phyloP scores from a whole-genome alignment of 2,329 filamentous ascomycete species.

The Beauveria australis region DNA sequence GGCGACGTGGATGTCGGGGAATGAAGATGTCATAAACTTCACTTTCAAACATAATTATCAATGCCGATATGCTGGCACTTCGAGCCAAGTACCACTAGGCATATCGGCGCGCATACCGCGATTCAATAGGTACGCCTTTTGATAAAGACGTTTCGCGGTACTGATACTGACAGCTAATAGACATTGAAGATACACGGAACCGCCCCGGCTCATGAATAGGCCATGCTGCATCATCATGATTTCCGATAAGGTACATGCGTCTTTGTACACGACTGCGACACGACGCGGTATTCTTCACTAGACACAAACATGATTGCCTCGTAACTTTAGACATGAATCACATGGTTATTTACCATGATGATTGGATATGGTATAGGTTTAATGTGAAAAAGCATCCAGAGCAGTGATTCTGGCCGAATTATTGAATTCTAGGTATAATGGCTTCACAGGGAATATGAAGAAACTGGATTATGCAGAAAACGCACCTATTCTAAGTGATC shows the following conservation, averaged over 20 bases:
- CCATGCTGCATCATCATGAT: background rate
- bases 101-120: constrained; percentile 21
- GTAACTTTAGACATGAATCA: background rate
- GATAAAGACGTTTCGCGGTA: background rate
- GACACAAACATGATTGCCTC: background rate
- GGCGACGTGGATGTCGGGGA: constrained; percentile 16
- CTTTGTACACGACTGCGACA: background rate
- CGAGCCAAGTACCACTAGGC: constrained; percentile 11
- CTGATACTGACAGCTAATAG: background rate
- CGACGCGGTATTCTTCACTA: background rate
- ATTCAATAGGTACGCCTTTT: constrained; percentile 19
- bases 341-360: background rate
- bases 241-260: background rate
- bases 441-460: too few species aligned
- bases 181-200: background rate
- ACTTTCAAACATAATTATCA: background rate
- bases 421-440: too few species aligned
- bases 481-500: too few species aligned
- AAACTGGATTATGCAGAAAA: too few species aligned
- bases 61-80: constrained; percentile 19
- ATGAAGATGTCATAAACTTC: constrained; percentile 10
- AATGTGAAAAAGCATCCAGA: too few species aligned
- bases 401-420: too few species aligned
- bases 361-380: background rate
- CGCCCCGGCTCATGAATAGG: background rate